Percentiles rank a stretch among this genome's conserved stretches.
Evolutionary conservation across 2,329 filamentous ascomycete species (phyloP).

Genomic region (Colletotrichum scovillei): DNA sequence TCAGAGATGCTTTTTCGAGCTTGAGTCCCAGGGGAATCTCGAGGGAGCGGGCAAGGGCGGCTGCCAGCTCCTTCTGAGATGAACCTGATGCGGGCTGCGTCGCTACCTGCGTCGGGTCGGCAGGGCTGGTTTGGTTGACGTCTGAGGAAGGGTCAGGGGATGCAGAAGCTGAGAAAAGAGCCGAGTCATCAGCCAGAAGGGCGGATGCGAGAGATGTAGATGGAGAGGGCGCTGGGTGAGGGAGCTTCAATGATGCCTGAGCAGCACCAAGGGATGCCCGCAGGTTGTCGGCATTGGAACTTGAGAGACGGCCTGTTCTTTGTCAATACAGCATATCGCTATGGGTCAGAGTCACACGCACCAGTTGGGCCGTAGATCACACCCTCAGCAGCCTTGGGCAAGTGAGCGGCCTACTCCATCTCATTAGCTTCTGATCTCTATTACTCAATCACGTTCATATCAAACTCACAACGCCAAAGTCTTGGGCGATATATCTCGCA

Average conservation of each 20-base stretch:
- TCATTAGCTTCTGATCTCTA: slow-evolving; percentile 2
- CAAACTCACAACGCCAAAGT: slow-evolving; percentile 30
- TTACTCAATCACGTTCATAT: no score
- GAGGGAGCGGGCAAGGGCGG: slow-evolving; percentile 29
- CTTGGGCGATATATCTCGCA: slow-evolving; percentile 29
- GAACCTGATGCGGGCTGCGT: not conserved
- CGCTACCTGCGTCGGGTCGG: not conserved
- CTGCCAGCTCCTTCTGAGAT: slow-evolving; percentile 18
- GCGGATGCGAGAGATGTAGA: slow-evolving; percentile 29
- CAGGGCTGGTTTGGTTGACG: not conserved
- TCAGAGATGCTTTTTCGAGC: slow-evolving; percentile 32
- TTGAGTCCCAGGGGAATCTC: slow-evolving; percentile 32
- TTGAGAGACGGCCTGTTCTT: slow-evolving; percentile 23
- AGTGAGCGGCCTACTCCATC: slow-evolving; percentile 19
- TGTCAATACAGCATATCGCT: not conserved
- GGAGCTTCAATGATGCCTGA: slow-evolving; percentile 29
- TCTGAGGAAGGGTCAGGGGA: not conserved
- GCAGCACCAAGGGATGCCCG: slow-evolving; percentile 24
- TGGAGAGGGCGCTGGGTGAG: slow-evolving; percentile 15
- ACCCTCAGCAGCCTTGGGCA: slow-evolving; percentile 28
- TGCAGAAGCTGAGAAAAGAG: slow-evolving; percentile 3
- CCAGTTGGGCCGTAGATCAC: slow-evolving; percentile 29
- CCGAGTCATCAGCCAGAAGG: slow-evolving; percentile 14
- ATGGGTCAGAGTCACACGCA: not conserved
- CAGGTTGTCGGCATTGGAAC: slow-evolving; percentile 13